Conservation (phyloP, 2,329 filamentous ascomycete species). For the Venturia carpophila region DNA sequence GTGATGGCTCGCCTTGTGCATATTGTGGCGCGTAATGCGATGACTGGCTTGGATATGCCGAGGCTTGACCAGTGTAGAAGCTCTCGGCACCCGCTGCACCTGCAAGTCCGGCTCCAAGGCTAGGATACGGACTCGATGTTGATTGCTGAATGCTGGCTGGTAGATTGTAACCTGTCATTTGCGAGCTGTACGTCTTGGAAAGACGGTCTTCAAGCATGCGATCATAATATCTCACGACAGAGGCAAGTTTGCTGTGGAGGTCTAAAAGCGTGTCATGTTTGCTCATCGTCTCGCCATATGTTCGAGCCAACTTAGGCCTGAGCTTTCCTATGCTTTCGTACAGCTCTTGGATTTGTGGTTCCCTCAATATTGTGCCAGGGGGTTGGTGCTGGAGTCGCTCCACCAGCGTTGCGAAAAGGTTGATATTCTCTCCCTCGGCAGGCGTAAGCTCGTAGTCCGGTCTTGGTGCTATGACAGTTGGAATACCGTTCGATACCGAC, state of each 20-base stretch:
- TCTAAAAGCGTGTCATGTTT: slow-evolving; percentile 96
- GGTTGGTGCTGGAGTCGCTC: slow-evolving; percentile 92
- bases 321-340: slow-evolving; percentile 96
- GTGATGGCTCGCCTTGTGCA: slow-evolving; percentile 35
- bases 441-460: slow-evolving; percentile 92
- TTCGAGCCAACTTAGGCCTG: slow-evolving; percentile 85
- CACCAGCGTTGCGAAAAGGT: slow-evolving; percentile 86
- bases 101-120: slow-evolving; percentile 50
- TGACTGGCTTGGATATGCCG: slow-evolving; percentile 32
- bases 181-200: slow-evolving; percentile 84
- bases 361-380: slow-evolving; percentile 88
- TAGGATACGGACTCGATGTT: slow-evolving; percentile 28
- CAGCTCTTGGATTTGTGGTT: slow-evolving; percentile 95
- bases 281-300: slow-evolving; percentile 98
- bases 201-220: slow-evolving; percentile 94
- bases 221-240: slow-evolving; percentile 95
- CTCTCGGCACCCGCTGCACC: slow-evolving; percentile 57
- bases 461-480: slow-evolving; percentile 55
- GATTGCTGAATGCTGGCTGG: slow-evolving; percentile 21
- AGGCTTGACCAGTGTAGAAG: slow-evolving; percentile 67
- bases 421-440: slow-evolving; percentile 95
- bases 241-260: slow-evolving; percentile 88
- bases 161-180: slow-evolving; percentile 40
- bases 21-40: slow-evolving; percentile 43
- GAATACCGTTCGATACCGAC: slow-evolving; percentile 43